Conservation (phyloP, 2,329 filamentous ascomycete species). For the Penicillium occitanis region DNA sequence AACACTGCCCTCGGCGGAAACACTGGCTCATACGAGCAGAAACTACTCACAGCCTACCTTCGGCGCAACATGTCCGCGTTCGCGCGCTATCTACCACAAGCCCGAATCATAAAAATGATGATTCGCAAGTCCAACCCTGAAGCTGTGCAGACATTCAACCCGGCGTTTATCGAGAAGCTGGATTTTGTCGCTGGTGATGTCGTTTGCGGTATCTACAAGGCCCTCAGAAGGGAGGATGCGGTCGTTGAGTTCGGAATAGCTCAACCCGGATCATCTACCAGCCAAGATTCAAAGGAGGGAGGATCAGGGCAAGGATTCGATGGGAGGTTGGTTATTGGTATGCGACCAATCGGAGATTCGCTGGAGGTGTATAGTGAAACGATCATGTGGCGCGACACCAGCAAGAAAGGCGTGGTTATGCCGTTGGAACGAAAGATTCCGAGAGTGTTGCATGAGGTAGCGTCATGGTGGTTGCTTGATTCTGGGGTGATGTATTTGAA, state of each 20-base stretch:
- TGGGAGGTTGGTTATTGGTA: slow-evolving; percentile 31
- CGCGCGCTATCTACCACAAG: slow-evolving; percentile 34
- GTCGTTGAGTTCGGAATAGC: slow-evolving; percentile 36
- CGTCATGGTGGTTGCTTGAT: slow-evolving; percentile 40
- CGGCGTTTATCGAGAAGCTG: slow-evolving; percentile 28
- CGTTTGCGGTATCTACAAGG: slow-evolving; percentile 35
- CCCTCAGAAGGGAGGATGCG: slow-evolving; percentile 27
- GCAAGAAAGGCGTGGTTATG: slow-evolving; percentile 25
- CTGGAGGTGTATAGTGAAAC: slow-evolving; percentile 30
- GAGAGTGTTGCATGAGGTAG: slow-evolving; percentile 36
- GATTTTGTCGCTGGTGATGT: slow-evolving; percentile 34
- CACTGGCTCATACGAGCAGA: slow-evolving; percentile 13
- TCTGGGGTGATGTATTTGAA: slow-evolving; percentile 35
- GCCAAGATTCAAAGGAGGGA: not conserved
- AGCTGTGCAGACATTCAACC: slow-evolving; percentile 28
- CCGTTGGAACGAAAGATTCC: slow-evolving; percentile 33
- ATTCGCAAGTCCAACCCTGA: slow-evolving; percentile 18
- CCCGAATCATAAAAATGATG: slow-evolving; percentile 29
- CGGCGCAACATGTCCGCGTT: slow-evolving; percentile 38
- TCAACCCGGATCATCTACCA: slow-evolving; percentile 8
- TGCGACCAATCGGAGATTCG: slow-evolving; percentile 17
- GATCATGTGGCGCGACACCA: slow-evolving; percentile 32
- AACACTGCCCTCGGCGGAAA: not conserved
- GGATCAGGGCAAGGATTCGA: not conserved
- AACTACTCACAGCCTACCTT: slow-evolving; percentile 32